A percentile compares a stretch with the other conserved stretches of the same genome.
Evolutionary conservation across 495 filamentous ascomycete species (phyloP).

Genomic region (Trichoderma reesei): DNA sequence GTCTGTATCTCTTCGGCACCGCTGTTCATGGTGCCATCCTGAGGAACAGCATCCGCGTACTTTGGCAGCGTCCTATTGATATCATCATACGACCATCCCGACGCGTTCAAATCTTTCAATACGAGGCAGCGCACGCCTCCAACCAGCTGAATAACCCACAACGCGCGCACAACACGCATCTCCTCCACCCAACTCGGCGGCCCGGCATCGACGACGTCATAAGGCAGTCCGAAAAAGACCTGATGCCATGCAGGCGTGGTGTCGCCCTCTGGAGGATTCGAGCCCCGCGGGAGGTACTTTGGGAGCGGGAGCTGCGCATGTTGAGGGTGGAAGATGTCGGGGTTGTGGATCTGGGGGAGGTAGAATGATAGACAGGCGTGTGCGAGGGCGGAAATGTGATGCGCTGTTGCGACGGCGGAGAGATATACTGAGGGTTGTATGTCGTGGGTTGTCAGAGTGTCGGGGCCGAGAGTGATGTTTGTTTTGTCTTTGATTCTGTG

Average conservation of each 20-base stretch:
- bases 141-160: background rate
- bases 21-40: no score
- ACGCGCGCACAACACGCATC: background rate
- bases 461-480: background rate
- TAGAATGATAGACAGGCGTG: background rate
- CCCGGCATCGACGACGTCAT: background rate
- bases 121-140: background rate
- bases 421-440: background rate
- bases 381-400: background rate
- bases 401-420: background rate
- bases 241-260: background rate
- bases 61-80: background rate
- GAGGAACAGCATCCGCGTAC: no score
- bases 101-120: background rate
- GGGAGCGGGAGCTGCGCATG: background rate
- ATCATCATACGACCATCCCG: background rate
- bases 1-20: no score
- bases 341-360: background rate
- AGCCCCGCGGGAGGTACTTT: background rate
- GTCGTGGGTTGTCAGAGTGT: background rate
- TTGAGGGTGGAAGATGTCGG: background rate
- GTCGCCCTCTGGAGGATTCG: background rate
- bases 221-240: background rate
- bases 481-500: background rate
- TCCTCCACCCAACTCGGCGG: background rate